Evolutionary conservation across 2,329 filamentous ascomycete genomes (phyloP).

Genomic region (Torrubiella hemipterigena): DNA sequence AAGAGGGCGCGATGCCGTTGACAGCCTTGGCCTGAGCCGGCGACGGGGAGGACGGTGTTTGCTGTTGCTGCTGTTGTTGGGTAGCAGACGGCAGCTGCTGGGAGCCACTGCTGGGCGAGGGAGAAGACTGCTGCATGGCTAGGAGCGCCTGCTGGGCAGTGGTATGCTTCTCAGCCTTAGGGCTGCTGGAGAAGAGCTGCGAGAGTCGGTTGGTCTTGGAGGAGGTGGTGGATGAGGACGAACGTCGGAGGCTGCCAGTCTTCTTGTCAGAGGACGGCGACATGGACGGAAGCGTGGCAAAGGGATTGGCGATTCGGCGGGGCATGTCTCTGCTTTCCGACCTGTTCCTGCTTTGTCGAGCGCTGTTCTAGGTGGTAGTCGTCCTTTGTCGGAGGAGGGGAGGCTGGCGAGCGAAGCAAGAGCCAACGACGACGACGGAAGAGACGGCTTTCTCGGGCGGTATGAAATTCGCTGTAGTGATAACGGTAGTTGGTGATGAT

Average conservation of each 20-base stretch:
- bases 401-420: too few relatives aligned
- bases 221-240: constrained; percentile 52
- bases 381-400: too few relatives aligned
- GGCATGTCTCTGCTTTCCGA: constrained; percentile 37
- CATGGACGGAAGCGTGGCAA: constrained; percentile 37
- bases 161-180: constrained; percentile 58
- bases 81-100: constrained; percentile 18
- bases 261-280: constrained; percentile 35
- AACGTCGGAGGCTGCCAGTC: constrained; percentile 42
- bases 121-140: constrained; percentile 55
- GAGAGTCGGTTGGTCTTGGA: constrained; percentile 66
- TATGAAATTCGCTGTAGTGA: too few relatives aligned
- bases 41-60: neutral
- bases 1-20: constrained; percentile 56
- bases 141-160: constrained; percentile 56
- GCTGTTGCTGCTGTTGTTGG: constrained; percentile 1
- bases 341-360: too few relatives aligned
- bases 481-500: too few relatives aligned
- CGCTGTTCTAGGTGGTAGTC: too few relatives aligned
- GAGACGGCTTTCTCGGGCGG: too few relatives aligned
- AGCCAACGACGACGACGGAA: too few relatives aligned
- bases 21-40: constrained; percentile 24
- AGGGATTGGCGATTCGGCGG: constrained; percentile 46
- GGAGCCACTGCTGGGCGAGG: too few relatives aligned
- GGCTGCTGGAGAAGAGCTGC: constrained; percentile 72